A percentile compares a stretch with the other conserved stretches of the same genome.
Conservation (phyloP, 2,329 filamentous ascomycete genomes). For the Microthyrium microscopicum region DNA sequence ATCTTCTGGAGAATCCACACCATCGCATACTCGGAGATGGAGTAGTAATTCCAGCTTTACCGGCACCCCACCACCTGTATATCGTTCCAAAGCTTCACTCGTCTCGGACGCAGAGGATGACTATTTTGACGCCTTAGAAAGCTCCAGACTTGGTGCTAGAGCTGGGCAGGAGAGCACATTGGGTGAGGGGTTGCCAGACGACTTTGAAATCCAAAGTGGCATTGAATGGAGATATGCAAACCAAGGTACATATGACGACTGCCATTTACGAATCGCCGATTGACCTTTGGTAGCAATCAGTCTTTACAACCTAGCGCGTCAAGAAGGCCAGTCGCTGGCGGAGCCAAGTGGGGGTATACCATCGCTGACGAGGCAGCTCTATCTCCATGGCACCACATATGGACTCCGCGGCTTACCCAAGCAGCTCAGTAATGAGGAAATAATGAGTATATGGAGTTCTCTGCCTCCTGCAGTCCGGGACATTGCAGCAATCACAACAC, state of each 20-base stretch:
- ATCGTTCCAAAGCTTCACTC: constrained; percentile 13
- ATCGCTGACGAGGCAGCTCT: constrained; percentile 42
- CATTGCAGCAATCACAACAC: background rate
- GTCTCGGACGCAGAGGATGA: constrained; percentile 6
- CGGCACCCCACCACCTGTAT: constrained; percentile 22
- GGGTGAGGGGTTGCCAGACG: background rate
- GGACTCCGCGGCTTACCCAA: constrained; percentile 45
- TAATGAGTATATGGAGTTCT: constrained; percentile 33
- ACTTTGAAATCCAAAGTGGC: constrained; percentile 18
- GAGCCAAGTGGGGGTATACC: constrained; percentile 17
- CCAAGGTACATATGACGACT: constrained; percentile 23
- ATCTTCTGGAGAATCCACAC: too few relatives aligned
- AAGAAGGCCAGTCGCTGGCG: constrained; percentile 21
- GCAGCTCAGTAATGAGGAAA: constrained; percentile 39
- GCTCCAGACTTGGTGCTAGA: constrained; percentile 13
- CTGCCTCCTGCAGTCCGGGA: constrained; percentile 23
- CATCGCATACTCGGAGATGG: too few relatives aligned
- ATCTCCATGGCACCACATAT: constrained; percentile 46
- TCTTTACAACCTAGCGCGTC: constrained; percentile 28
- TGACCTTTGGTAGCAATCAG: constrained; percentile 24
- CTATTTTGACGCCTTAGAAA: constrained; percentile 8
- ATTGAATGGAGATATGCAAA: constrained; percentile 36
- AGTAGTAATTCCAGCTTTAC: too few relatives aligned
- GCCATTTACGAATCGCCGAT: background rate
- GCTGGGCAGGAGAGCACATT: background rate